phyloP scores from a whole-genome alignment of 768 basidiomycete species.

The Antrodiella citrinella region DNA sequence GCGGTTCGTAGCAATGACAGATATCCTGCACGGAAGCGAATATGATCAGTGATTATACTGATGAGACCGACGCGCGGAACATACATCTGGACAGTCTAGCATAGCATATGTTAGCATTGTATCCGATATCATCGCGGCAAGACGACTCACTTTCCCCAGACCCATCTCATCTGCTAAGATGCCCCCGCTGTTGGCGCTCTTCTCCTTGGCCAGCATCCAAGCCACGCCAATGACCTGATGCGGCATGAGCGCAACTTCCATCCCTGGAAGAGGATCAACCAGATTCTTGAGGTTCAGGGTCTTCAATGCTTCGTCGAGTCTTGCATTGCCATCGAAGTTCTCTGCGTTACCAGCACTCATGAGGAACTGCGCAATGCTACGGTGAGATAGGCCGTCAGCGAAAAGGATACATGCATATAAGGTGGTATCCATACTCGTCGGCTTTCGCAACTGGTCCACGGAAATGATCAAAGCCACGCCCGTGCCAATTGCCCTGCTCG shows the following conservation, averaged over 20 bases:
- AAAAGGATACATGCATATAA: background rate
- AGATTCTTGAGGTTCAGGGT: slow-evolving; percentile 43
- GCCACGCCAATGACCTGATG: slow-evolving; percentile 51
- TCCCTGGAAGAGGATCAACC: slow-evolving; percentile 43
- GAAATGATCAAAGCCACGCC: slow-evolving; percentile 17
- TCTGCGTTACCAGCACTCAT: slow-evolving; percentile 48
- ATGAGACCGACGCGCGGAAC: background rate
- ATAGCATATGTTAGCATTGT: no score
- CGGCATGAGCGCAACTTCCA: slow-evolving; percentile 56
- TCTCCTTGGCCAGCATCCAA: slow-evolving; percentile 36
- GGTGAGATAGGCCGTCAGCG: slow-evolving; percentile 1
- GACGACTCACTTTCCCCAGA: slow-evolving; percentile 40
- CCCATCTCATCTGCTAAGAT: slow-evolving; percentile 36
- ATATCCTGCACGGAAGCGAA: slow-evolving; percentile 29
- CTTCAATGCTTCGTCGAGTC: slow-evolving; percentile 46
- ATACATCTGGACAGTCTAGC: slow-evolving; percentile 23
- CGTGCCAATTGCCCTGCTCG: slow-evolving; percentile 38
- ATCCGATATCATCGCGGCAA: no score
- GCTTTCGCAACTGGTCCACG: slow-evolving; percentile 30
- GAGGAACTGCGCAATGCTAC: slow-evolving; percentile 47
- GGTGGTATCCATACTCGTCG: slow-evolving; percentile 37
- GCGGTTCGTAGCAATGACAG: slow-evolving; percentile 46
- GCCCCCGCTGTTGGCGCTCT: slow-evolving; percentile 20
- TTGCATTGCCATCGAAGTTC: slow-evolving; percentile 50
- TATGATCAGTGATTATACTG: background rate